Conservation (phyloP, 164 flowering plant genomes). For the Amborella trichopoda region DNA sequence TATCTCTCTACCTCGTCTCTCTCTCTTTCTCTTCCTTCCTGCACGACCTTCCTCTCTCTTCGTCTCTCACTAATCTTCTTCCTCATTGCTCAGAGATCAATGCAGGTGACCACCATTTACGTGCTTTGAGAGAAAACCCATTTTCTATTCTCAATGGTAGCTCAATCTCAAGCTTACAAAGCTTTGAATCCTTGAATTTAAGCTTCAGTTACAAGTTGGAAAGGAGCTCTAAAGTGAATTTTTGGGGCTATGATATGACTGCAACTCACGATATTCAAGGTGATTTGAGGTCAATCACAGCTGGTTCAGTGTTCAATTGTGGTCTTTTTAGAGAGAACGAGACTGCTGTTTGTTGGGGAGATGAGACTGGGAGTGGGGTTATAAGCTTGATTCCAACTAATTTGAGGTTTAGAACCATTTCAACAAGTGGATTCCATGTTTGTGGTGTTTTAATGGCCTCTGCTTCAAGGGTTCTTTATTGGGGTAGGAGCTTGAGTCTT, state of each 20-base stretch:
- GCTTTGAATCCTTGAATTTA: too few relatives aligned
- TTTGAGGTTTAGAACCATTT: conserved; percentile 44
- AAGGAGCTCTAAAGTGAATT: conserved; percentile 72
- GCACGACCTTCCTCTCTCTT: too few relatives aligned
- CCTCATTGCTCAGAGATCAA: too few relatives aligned
- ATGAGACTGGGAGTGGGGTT: conserved; percentile 59
- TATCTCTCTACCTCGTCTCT: too few relatives aligned
- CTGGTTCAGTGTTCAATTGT: conserved; percentile 88
- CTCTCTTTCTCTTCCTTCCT: too few relatives aligned
- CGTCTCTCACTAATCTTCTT: too few relatives aligned
- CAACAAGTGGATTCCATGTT: conserved; percentile 93
- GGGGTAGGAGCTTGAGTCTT: conserved; percentile 71
- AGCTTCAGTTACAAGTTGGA: too few relatives aligned
- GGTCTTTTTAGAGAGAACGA: conserved; percentile 62
- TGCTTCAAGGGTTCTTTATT: conserved; percentile 45
- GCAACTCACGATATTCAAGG: conserved; percentile 45
- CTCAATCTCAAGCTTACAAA: too few relatives aligned
- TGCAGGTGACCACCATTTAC: too few relatives aligned
- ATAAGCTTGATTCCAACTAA: conserved; percentile 38
- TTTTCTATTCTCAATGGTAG: too few relatives aligned
- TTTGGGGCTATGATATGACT: conserved; percentile 99
- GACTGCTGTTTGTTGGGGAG: conserved; percentile 89
- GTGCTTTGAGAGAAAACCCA: too few relatives aligned
- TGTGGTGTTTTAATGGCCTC: conserved; percentile 64
- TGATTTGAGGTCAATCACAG: conserved; percentile 56